Evolutionary conservation across 805 yeast species (phyloP), one percentile per base, ranked within the genome.

Genomic region (Wickerhamiella kazuoi): DNA sequence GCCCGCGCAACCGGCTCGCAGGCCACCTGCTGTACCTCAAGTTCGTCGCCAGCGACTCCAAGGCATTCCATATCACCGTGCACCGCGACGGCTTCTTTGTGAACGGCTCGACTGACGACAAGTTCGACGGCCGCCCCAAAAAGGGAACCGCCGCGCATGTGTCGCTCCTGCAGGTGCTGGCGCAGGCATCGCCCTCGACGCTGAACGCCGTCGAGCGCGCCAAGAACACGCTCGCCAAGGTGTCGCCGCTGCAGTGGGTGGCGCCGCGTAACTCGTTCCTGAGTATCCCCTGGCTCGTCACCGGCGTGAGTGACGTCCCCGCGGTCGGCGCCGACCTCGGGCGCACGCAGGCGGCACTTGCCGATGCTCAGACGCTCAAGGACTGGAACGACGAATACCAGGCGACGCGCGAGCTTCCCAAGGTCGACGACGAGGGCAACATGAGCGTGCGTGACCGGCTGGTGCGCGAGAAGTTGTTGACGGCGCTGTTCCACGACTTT

Each of bases 381-480:
- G 94, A 87, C 50, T 86, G 93, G 80, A 84, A 84, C 56, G 94
- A 79, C 47, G 96, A 90, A 50, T 74, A 74, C 52, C 97, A 90
- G 63, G 67, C 82, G 2, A 67, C 82, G 36, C 71, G 74, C 45
- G 95, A 84, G 47, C 65, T 83, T 44, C 74, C 83, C 24, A 45
- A 46, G 17, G 38, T 35, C n/a, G 51, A 50, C 31, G 46, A 35
- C 17, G 47, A 44, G 14, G 51, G 48, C 18, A 63, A 65, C 28
- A 52, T 64, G 2, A 56, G 69, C 19, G 58, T 82, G 39, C 71
- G 70, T 40, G 84, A 80, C 44, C 69, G 86, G 45, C 65, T 83
- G 36, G 61, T 76, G 35, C 70, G 86, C 49, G 98, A 90, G 54
- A 73, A 76, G 48, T 59, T 83, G 39, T 61, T 83, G 42, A 73